Base-by-base conservation (phyloP, 768 basidiomycete genomes). In the Pleurotus tuoliensis region DNA sequence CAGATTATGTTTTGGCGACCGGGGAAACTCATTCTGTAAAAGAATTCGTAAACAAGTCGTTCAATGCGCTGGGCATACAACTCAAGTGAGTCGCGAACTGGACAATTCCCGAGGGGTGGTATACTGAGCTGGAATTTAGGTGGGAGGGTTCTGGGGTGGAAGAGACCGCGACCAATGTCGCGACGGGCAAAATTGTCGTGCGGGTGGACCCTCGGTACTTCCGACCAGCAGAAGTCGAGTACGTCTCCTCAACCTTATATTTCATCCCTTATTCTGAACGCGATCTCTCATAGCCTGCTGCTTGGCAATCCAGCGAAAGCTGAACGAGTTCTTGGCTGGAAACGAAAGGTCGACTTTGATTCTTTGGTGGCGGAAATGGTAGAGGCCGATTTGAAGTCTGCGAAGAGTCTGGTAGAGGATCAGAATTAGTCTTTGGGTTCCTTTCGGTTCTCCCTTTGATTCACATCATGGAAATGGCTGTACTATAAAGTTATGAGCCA, bases 181-280 rank as follows among this genome's bases (percentile, higher is more conserved):
- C 86, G 68, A 86, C 85, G 1, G 84, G 83, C 62, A 85, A 80
- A 62, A 79, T 81, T 37, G 73, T 96, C 48, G 93, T 98, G 64
- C 87, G 85, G 65, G 83, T 98, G 39, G 96, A 98, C 72, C 69
- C 88, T 22, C 78, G 79, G 62, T 96, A 97, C 78, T 97, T 94
- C 88, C 89, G 94, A 70, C 92, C 92, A 7, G 90, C 92, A 16
- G 92, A 95, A 84, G 93, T 96, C 73, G 93, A 96, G 87, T 92
- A 65, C 59, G 90, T 86, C 13, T 60, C 20, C 48, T 24, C 59
- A 16, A 61, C 53, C 44, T 27, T 57, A 30, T 54, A 47, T 47
- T 58, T 61, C 51, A 37, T 44, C 16, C 48, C 48, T 60, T 24
- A 66, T 51, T 20, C 45, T 41, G 13, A 6, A 38, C 51, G 15